Percentiles rank a stretch among this genome's conserved stretches.
Conservation (phyloP, 768 basidiomycete genomes). For the Hericium rajendrae region DNA sequence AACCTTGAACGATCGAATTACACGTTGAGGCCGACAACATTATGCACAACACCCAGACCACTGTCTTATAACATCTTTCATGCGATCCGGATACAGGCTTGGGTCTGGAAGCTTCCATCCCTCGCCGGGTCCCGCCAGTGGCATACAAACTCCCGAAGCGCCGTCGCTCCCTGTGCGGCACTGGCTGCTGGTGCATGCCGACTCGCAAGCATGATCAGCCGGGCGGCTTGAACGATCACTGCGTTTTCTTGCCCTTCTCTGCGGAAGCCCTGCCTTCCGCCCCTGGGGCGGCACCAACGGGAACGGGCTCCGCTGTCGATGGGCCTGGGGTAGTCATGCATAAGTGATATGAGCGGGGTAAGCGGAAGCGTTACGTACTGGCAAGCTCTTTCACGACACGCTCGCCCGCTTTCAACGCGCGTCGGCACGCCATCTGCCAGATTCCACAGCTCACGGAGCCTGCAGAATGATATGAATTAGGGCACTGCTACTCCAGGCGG, state of each 20-base stretch:
- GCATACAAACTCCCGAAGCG: too few species aligned
- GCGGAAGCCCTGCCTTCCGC: not conserved
- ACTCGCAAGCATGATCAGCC: too few species aligned
- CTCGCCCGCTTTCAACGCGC: constrained; percentile 75
- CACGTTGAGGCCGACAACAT: too few species aligned
- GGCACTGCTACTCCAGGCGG: not conserved
- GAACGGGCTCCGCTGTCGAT: not conserved
- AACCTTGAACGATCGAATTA: too few species aligned
- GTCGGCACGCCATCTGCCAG: constrained; percentile 92
- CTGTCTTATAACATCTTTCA: too few species aligned
- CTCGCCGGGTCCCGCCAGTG: too few species aligned
- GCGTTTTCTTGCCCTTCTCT: not conserved
- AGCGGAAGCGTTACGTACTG: constrained; percentile 1
- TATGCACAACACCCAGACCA: too few species aligned
- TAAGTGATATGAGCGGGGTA: not conserved
- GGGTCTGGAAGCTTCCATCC: too few species aligned
- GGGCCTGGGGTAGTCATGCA: not conserved
- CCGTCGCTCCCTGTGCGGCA: too few species aligned
- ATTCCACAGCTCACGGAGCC: constrained; percentile 89
- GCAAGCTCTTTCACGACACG: constrained; percentile 20
- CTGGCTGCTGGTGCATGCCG: too few species aligned
- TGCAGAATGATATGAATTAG: constrained; percentile 20
- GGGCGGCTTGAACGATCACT: too few species aligned
- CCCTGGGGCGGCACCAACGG: not conserved
- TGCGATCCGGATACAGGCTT: too few species aligned